These are phyloP conservation scores for Ilyonectria sp. DNA, from an alignment of 2,329 filamentous ascomycete genomes.

Conservation along the genomic window DNA sequence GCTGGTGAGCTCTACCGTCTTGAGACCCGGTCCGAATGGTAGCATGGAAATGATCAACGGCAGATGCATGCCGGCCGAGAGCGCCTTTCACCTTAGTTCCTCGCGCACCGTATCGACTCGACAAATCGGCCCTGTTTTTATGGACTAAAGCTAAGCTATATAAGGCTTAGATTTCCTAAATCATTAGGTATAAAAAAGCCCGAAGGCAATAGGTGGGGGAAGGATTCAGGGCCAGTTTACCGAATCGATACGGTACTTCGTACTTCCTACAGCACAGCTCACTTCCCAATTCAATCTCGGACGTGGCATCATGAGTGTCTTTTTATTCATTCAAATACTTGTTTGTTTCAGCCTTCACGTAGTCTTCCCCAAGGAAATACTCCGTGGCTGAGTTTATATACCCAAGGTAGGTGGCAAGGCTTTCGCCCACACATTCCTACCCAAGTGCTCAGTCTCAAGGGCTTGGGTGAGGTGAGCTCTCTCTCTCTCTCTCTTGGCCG, in stretches of 20 bases:
- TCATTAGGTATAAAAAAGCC: too few species aligned
- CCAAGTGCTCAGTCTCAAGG: slow-evolving; percentile 22
- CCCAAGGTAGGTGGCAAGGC: slow-evolving; percentile 14
- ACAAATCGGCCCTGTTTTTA: too few species aligned
- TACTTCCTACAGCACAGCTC: not conserved
- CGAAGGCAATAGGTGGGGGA: too few species aligned
- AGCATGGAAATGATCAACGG: not conserved
- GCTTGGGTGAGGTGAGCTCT: slow-evolving; percentile 31
- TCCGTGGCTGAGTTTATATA: slow-evolving; percentile 15
- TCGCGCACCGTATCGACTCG: not conserved
- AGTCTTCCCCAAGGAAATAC: not conserved
- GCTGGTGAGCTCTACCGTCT: not conserved
- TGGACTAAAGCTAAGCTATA: too few species aligned
- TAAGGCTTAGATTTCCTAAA: too few species aligned
- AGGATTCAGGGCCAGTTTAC: too few species aligned
- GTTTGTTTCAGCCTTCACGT: slow-evolving; percentile 12
- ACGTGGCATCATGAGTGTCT: slow-evolving; percentile 14
- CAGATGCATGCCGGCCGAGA: not conserved
- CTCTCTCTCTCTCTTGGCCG: slow-evolving; percentile 16
- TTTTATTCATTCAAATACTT: slow-evolving; percentile 27
- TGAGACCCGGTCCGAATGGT: slow-evolving; percentile 2
- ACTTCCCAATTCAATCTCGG: not conserved
- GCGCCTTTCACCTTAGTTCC: not conserved
- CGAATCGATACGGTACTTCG: too few species aligned
- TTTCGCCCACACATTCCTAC: slow-evolving; percentile 13